Percentiles rank a stretch among this genome's conserved stretches.
Evolutionary conservation across 1,284 basidiomycete species (phyloP).

Genomic region (Athelia sp.): DNA sequence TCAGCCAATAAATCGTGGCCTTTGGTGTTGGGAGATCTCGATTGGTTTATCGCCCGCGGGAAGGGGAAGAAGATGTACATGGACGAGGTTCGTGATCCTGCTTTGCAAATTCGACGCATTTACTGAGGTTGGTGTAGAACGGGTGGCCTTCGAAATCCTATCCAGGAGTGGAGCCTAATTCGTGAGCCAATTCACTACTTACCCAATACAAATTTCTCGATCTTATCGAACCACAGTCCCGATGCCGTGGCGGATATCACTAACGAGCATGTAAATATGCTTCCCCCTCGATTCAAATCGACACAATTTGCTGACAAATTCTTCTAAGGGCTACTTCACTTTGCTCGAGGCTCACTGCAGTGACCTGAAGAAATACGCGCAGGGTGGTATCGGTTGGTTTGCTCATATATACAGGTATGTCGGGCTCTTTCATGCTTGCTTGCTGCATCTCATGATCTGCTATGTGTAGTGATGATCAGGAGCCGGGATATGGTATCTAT

Average conservation of each 20-base stretch:
- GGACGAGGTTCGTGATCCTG: constrained; percentile 55
- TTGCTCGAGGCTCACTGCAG: constrained; percentile 32
- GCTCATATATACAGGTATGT: constrained; percentile 31
- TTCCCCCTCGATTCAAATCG: neutral
- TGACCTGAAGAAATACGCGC: constrained; percentile 27
- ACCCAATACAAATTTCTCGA: no score
- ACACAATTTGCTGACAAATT: constrained; percentile 1
- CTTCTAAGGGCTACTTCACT: constrained; percentile 26
- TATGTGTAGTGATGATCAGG: constrained; percentile 16
- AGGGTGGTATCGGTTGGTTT: constrained; percentile 41
- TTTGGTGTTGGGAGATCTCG: constrained; percentile 49
- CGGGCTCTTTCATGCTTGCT: no score
- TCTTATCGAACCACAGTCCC: constrained; percentile 21
- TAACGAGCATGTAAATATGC: constrained; percentile 48
- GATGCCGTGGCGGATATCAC: constrained; percentile 48
- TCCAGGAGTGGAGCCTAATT: constrained; percentile 53
- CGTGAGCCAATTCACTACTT: constrained; percentile 23
- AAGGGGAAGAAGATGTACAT: constrained; percentile 70
- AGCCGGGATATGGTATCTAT: constrained; percentile 67
- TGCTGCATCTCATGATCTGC: neutral
- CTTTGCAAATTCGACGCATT: neutral
- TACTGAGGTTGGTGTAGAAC: constrained; percentile 38
- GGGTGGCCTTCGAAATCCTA: constrained; percentile 69
- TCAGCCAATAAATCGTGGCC: constrained; percentile 56
- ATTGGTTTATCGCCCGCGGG: constrained; percentile 59